Conservation (phyloP, 2,329 filamentous ascomycete species). For the Fusarium sp. region DNA sequence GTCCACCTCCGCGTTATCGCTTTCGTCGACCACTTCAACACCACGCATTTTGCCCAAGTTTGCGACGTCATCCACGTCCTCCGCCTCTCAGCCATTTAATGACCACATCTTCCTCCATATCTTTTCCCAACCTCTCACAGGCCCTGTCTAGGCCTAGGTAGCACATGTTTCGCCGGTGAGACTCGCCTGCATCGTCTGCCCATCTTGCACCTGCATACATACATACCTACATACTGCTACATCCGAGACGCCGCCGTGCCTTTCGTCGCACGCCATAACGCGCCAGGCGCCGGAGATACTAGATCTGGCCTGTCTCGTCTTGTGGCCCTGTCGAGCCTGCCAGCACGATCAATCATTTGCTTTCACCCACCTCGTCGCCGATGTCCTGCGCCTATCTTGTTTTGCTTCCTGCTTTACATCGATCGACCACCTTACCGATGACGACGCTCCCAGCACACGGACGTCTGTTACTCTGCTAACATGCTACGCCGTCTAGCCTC, state of each 20-base stretch:
- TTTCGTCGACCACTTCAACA: slow-evolving; percentile 31
- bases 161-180: slow-evolving; percentile 52
- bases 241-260: slow-evolving; percentile 40
- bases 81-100: slow-evolving; percentile 40
- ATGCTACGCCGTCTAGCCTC: slow-evolving; percentile 50
- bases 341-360: slow-evolving; percentile 17
- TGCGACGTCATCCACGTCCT: slow-evolving; percentile 26
- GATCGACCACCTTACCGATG: slow-evolving; percentile 44
- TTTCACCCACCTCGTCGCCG: slow-evolving; percentile 20
- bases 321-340: slow-evolving; percentile 17
- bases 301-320: slow-evolving; percentile 25
- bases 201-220: slow-evolving; percentile 37
- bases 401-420: slow-evolving; percentile 34
- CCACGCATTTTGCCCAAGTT: slow-evolving; percentile 19
- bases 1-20: slow-evolving; percentile 41
- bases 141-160: slow-evolving; percentile 43
- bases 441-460: slow-evolving; percentile 41
- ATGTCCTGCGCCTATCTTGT: slow-evolving; percentile 24
- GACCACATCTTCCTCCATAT: slow-evolving; percentile 29
- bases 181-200: slow-evolving; percentile 44
- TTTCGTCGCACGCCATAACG: slow-evolving; percentile 42
- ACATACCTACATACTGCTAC: slow-evolving; percentile 15
- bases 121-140: slow-evolving; percentile 28
- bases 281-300: slow-evolving; percentile 21
- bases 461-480: slow-evolving; percentile 48